Evolutionary conservation across 805 yeast genomes (phyloP).

Genomic region (Yamadazyma paraphyllophila): DNA sequence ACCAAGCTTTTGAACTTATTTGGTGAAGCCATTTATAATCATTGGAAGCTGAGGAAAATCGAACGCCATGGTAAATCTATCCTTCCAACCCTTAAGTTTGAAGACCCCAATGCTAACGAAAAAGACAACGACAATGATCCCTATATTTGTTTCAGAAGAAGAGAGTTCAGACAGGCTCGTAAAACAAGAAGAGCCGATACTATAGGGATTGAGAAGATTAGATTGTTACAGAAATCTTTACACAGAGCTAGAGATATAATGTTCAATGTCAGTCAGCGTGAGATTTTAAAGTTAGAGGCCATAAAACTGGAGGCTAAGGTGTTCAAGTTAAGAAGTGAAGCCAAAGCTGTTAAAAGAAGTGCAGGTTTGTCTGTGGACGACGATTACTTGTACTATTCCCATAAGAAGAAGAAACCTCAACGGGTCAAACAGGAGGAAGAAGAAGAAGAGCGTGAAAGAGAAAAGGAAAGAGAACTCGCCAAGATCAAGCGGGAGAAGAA

Average conservation of each 20-base stretch:
- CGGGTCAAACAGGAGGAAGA: constrained; percentile 36
- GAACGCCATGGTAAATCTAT: constrained; percentile 67
- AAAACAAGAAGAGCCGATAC: constrained; percentile 94
- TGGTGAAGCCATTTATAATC: constrained; percentile 70
- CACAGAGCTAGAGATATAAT: constrained; percentile 71
- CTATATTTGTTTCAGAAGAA: constrained; percentile 89
- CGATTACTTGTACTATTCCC: constrained; percentile 78
- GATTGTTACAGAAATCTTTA: constrained; percentile 71
- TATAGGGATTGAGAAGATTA: constrained; percentile 80
- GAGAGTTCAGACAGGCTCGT: constrained; percentile 93
- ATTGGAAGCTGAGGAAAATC: constrained; percentile 78
- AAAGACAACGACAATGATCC: constrained; percentile 90
- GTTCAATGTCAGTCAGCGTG: constrained; percentile 71
- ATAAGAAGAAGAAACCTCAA: constrained; percentile 60
- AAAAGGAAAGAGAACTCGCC: constrained; percentile 21
- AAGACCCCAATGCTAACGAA: constrained; percentile 69
- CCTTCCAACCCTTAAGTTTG: constrained; percentile 75
- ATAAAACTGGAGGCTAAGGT: constrained; percentile 62
- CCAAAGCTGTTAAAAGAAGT: constrained; percentile 71
- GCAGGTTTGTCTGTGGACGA: constrained; percentile 80
- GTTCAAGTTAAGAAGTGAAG: constrained; percentile 69
- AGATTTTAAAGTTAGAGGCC: constrained; percentile 57
- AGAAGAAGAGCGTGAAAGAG: constrained; percentile 23
- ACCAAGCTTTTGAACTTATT: constrained; percentile 49
- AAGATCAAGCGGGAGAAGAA: constrained; percentile 23